Evolutionary conservation across 768 basidiomycete species (phyloP), one percentile per base, ranked within the genome.

Genomic region (Pisolithus sp.): DNA sequence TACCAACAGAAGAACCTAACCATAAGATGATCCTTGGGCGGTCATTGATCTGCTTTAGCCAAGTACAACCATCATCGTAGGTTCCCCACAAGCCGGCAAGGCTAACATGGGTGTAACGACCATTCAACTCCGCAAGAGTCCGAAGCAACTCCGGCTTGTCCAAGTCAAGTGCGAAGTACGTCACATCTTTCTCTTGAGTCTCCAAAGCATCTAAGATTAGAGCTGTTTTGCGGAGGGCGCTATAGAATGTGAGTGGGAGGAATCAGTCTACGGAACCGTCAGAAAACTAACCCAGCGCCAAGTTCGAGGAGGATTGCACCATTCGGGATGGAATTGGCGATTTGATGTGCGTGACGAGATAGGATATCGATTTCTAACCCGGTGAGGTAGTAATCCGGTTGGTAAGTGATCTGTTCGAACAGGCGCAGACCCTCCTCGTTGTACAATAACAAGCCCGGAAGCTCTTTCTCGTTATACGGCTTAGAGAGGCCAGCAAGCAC

Each of bases 41-140:
- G 26, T 47, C 46, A 7, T 39, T 28, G 21, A 21, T 15, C 18
- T 24, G 36, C 20, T 39, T 34, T 4, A 52, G 39, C 51, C 51
- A 52, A 20, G 23, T 26, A 36, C 51, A 46, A 18, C 51, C 51
- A 21, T 52, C 51, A 24, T 52, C 51, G 30, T 52, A 52, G 30
- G 51, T 52, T 3, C 51, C 51, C 51, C 51, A 52, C n/a, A 52
- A 23, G 10, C 51, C 51, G 17, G 46, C 51, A 43, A 52, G 51
- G 46, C 18, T 47, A 23, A 52, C 46, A 42, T 47, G n/a, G 46
- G 28, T 41, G 28, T 52, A 52, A 31, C 46, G 36, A 20, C 46
- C 51, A 15, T 39, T 23, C 15, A 52, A 39, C 18, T 52, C 46
- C 12, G 37, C 38, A 38, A 52, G 51, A 9, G 51, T 52, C 17